A percentile compares a stretch with the other conserved stretches of the same genome.
These are phyloP conservation scores for Chytriomyces sp. DNA, from an alignment of 192 early-diverging fungal genomes.

Conservation along the genomic window DNA sequence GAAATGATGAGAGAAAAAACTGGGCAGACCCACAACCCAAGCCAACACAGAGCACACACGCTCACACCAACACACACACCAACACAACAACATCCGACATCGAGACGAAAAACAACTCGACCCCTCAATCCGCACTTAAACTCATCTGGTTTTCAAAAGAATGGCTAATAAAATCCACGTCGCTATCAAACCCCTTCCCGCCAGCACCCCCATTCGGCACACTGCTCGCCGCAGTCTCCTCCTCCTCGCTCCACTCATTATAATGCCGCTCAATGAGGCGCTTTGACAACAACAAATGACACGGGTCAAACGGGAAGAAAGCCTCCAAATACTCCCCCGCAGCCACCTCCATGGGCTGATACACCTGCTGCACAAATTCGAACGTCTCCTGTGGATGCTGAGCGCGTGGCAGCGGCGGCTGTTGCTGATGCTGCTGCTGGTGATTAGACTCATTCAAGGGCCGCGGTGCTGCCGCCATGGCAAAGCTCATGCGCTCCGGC, in stretches of 20 bases:
- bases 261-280: conserved; percentile 72
- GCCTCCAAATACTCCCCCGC: conserved; percentile 56
- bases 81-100: too few relatives aligned
- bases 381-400: neutral
- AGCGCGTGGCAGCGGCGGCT: conserved; percentile 34
- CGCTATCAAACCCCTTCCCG: conserved; percentile 19
- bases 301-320: conserved; percentile 96
- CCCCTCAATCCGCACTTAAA: neutral
- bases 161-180: conserved; percentile 23
- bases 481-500: neutral
- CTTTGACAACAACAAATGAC: conserved; percentile 71
- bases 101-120: too few relatives aligned
- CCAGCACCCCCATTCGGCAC: neutral
- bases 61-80: too few relatives aligned
- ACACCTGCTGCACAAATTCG: neutral
- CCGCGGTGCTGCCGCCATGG: neutral
- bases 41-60: too few relatives aligned
- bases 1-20: too few relatives aligned
- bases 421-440: neutral
- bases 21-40: too few relatives aligned
- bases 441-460: too few relatives aligned
- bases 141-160: conserved; percentile 31
- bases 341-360: conserved; percentile 18
- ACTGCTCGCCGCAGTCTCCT: conserved; percentile 14
- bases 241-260: conserved; percentile 75